A percentile compares a stretch with the other conserved stretches of the same genome.
Conservation (phyloP, 192 early-diverging fungal species). For the Coemansia sp. region DNA sequence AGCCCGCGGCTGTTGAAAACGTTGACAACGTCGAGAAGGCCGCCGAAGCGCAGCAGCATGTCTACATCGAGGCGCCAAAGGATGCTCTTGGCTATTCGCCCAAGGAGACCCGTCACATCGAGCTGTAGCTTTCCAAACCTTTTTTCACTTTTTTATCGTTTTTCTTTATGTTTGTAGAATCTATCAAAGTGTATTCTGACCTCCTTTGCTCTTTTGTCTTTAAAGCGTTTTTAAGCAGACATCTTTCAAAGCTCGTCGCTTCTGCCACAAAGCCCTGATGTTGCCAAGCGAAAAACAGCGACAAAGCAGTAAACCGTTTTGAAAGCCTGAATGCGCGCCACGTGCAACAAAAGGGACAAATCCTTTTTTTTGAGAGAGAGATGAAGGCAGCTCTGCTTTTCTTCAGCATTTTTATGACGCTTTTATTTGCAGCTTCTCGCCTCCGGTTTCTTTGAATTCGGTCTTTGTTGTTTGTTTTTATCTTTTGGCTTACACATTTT, state of each 20-base stretch:
- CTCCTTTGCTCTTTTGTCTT: neutral
- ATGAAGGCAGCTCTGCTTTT: slow-evolving; percentile 5
- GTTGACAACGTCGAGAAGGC: too few species aligned
- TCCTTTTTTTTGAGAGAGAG: too few species aligned
- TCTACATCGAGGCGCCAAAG: slow-evolving; percentile 12
- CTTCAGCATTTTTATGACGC: neutral
- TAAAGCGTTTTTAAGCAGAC: too few species aligned
- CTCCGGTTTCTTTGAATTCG: neutral
- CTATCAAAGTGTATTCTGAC: neutral
- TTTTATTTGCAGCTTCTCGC: too few species aligned
- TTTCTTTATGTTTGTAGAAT: neutral
- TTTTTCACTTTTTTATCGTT: neutral
- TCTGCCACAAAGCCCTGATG: too few species aligned
- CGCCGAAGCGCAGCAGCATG: slow-evolving; percentile 2
- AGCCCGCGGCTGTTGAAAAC: slow-evolving; percentile 6
- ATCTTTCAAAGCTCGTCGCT: too few species aligned
- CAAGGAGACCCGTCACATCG: slow-evolving; percentile 48
- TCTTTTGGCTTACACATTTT: neutral
- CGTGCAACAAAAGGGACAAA: too few species aligned
- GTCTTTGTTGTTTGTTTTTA: neutral
- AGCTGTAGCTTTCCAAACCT: slow-evolving; percentile 17
- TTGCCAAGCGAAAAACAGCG: too few species aligned
- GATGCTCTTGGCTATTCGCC: slow-evolving; percentile 33
- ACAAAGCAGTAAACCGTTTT: too few species aligned
- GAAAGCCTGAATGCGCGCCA: too few species aligned